phyloP scores from a whole-genome alignment of 129 eudicot genomes.

The Pulicaria dysenterica region DNA sequence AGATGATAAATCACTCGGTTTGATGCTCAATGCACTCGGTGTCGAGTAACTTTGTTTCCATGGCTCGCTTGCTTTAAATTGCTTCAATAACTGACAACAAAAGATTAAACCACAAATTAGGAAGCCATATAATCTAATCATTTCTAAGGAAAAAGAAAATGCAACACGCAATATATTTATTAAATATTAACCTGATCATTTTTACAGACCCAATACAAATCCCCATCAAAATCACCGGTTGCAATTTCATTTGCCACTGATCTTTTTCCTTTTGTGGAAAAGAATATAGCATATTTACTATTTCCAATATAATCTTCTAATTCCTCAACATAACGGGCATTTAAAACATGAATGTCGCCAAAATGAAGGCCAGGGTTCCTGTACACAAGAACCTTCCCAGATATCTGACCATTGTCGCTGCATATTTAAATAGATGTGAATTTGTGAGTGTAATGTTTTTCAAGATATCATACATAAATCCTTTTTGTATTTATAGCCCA shows the following conservation, averaged over 20 bases:
- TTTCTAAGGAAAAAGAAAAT: neutral
- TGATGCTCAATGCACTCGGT: constrained; percentile 17
- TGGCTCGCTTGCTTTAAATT: constrained; percentile 30
- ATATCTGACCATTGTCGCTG: constrained; percentile 73
- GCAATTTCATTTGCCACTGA: constrained; percentile 80
- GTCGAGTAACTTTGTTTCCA: constrained; percentile 30
- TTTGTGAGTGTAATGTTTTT: neutral
- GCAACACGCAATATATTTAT: neutral
- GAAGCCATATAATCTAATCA: neutral
- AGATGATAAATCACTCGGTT: constrained; percentile 30
- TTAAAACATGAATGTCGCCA: constrained; percentile 69
- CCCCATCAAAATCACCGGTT: constrained; percentile 90
- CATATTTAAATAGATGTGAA: constrained; percentile 14
- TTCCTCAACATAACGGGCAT: constrained; percentile 55
- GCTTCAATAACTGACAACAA: constrained; percentile 21
- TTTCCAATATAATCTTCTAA: constrained; percentile 64
- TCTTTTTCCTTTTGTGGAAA: constrained; percentile 66
- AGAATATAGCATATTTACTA: constrained; percentile 70
- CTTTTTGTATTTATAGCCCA: neutral
- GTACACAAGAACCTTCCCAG: constrained; percentile 74
- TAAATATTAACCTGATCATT: constrained; percentile 55
- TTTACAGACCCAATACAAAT: constrained; percentile 72
- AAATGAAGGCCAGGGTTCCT: constrained; percentile 80
- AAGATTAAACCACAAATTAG: neutral
- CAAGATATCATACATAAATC: neutral